phyloP scores from a whole-genome alignment of 805 yeast genomes.

The Pichia deserticola region DNA sequence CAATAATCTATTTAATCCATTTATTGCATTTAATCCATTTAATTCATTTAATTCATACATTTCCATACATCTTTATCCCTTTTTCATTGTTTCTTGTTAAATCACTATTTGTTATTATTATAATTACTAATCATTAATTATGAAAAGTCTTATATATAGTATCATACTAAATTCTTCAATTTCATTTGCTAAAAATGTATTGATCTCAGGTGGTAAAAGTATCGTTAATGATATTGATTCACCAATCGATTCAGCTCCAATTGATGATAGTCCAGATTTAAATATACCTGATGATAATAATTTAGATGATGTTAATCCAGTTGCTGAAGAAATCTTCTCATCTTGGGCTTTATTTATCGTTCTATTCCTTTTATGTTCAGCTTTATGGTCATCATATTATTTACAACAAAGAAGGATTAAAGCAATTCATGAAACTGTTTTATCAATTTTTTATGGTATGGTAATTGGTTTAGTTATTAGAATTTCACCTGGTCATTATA shows the following conservation, averaged over 20 bases:
- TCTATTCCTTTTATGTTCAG: slow-evolving; percentile 70
- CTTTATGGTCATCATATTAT: slow-evolving; percentile 92
- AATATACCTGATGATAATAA: slow-evolving; percentile 45
- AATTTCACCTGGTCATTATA: slow-evolving; percentile 90
- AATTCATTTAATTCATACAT: too few species aligned
- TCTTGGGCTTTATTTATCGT: slow-evolving; percentile 96
- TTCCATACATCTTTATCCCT: too few species aligned
- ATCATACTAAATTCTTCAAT: not conserved
- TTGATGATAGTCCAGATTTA: slow-evolving; percentile 31
- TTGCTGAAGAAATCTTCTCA: slow-evolving; percentile 89
- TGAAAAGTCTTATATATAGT: slow-evolving; percentile 1
- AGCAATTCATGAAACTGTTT: slow-evolving; percentile 95
- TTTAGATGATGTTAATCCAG: slow-evolving; percentile 65
- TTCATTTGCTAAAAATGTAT: not conserved
- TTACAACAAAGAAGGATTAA: slow-evolving; percentile 85
- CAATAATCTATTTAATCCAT: too few species aligned
- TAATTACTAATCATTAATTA: not conserved
- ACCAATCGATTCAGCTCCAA: slow-evolving; percentile 31
- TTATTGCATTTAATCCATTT: too few species aligned
- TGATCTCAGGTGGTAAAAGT: slow-evolving; percentile 1
- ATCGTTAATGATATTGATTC: slow-evolving; percentile 9
- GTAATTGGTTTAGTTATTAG: slow-evolving; percentile 87
- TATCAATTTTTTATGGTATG: slow-evolving; percentile 96
- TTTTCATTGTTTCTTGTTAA: too few species aligned
- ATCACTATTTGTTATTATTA: too few species aligned